Evolutionary conservation across 2,329 filamentous ascomycete species (phyloP).

Genomic region (Ophiosphaerella narmari): DNA sequence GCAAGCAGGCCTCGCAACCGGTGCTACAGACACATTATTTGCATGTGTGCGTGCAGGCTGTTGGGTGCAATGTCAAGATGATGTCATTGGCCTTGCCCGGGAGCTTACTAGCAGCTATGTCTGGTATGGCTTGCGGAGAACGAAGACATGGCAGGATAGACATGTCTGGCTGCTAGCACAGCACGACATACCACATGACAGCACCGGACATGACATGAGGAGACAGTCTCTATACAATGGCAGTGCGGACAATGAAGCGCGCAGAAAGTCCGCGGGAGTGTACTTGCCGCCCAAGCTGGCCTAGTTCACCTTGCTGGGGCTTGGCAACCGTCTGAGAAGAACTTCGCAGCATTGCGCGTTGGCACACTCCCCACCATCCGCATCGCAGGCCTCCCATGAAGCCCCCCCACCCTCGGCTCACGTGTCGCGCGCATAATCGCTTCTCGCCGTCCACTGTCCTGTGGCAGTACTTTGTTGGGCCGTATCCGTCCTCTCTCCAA

Average conservation of each 20-base stretch:
- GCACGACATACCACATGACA: no score
- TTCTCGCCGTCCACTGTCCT: slow-evolving; percentile 37
- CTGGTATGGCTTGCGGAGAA: no score
- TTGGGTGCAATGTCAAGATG: slow-evolving; percentile 19
- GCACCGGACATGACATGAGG: no score
- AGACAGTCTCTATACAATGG: not conserved
- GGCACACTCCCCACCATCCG: not conserved
- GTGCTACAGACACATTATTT: not conserved
- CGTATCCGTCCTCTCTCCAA: slow-evolving; percentile 9
- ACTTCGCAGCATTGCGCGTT: not conserved
- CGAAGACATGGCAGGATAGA: not conserved
- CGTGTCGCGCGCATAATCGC: slow-evolving; percentile 40
- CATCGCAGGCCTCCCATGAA: slow-evolving; percentile 31
- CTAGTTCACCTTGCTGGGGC: slow-evolving; percentile 15
- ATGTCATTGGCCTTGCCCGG: slow-evolving; percentile 17
- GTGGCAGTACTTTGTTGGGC: slow-evolving; percentile 41
- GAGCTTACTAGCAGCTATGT: no score
- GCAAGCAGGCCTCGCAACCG: slow-evolving; percentile 1
- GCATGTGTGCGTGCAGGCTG: slow-evolving; percentile 5
- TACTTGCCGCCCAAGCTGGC: slow-evolving; percentile 4
- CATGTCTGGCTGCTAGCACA: not conserved
- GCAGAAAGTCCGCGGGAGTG: slow-evolving; percentile 22
- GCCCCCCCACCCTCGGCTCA: slow-evolving; percentile 23
- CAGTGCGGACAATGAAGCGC: slow-evolving; percentile 5
- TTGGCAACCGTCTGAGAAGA: slow-evolving; percentile 16